Evolutionary conservation across 805 yeast genomes (phyloP).

Genomic region (Candida easanensis): DNA sequence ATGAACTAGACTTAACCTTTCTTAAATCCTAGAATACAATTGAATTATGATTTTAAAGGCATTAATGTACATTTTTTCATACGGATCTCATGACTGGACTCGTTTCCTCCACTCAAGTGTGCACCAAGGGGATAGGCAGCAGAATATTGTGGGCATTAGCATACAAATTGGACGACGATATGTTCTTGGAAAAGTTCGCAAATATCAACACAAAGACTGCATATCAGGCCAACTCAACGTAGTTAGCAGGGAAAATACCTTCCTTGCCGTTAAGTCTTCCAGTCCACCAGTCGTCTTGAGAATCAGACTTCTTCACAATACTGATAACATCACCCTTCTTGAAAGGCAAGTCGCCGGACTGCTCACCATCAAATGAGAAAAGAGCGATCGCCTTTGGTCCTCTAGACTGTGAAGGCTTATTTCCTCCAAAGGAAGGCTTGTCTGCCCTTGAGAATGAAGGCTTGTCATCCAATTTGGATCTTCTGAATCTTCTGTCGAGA

Average conservation of each 20-base stretch:
- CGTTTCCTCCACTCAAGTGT: too few relatives aligned
- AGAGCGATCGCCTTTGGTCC: conserved; percentile 87
- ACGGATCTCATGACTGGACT: too few relatives aligned
- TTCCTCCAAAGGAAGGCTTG: conserved; percentile 36
- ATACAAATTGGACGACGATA: neutral
- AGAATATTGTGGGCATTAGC: too few relatives aligned
- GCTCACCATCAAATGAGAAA: conserved; percentile 87
- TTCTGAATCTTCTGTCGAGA: conserved; percentile 37
- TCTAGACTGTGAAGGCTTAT: conserved; percentile 12
- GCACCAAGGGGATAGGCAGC: too few relatives aligned
- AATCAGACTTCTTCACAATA: conserved; percentile 79
- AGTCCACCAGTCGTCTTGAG: conserved; percentile 98
- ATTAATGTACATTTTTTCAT: too few relatives aligned
- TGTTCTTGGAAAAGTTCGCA: neutral
- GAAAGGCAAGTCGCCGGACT: conserved; percentile 89
- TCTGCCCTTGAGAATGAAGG: conserved; percentile 43
- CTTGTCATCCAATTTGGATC: conserved; percentile 35
- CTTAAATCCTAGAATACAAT: too few relatives aligned
- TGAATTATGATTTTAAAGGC: too few relatives aligned
- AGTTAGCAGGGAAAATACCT: conserved; percentile 97
- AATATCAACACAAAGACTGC: neutral
- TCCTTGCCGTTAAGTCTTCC: conserved; percentile 80
- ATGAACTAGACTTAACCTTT: too few relatives aligned
- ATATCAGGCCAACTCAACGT: conserved; percentile 71
- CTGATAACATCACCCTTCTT: conserved; percentile 92